Base-by-base conservation (phyloP, 257 asterid genomes). In the Verbascum thapsus region DNA sequence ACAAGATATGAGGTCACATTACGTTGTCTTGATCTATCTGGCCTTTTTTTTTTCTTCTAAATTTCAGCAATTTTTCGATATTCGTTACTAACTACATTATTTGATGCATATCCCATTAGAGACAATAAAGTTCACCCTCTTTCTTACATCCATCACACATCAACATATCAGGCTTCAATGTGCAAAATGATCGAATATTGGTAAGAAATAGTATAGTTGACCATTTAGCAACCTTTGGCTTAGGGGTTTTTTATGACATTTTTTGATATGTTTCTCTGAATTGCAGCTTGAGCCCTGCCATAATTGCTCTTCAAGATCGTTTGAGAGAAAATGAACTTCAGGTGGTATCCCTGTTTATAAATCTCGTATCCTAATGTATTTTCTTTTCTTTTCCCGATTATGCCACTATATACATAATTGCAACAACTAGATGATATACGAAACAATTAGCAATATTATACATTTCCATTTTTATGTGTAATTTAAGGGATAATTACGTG, bases 101-200 rank as follows among this genome's bases (percentile, higher is more conserved):
- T 39, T 17, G 23, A 38, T 64, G 53, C 58, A 34, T 52, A 55
- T 65, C 5, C 32, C 32, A 26, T 68, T 56, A 94, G 99, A 81
- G 81, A 82, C 26, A 88, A 86, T 48, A 86, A 81, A 76, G 81
- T 81, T 63, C 98, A 94, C 58, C 99, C 98, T 6, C 92, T 94
- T 50, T 80, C 92, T 63, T 88, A 72, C 74, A 73, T 94, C 64
- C 99, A 94, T 76, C 98, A 94, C 70, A 74, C 96, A 20, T 90
- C 99, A 43, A 94, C 99, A 2, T 94, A 85, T 84, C 96, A 88
- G 82, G 95, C 98, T 69, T 90, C 99, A 81, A 75, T 94, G 82
- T 94, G 99, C 88, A 94, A 94, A 77, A 79, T 94, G 85, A 88
- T 94, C 50, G 99, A 94, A 67, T 90, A 84, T 69, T 94, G 99